These are phyloP conservation scores for Nepenthes gracilis DNA, from an alignment of 148 eudicot genomes.

Conservation along the genomic window DNA sequence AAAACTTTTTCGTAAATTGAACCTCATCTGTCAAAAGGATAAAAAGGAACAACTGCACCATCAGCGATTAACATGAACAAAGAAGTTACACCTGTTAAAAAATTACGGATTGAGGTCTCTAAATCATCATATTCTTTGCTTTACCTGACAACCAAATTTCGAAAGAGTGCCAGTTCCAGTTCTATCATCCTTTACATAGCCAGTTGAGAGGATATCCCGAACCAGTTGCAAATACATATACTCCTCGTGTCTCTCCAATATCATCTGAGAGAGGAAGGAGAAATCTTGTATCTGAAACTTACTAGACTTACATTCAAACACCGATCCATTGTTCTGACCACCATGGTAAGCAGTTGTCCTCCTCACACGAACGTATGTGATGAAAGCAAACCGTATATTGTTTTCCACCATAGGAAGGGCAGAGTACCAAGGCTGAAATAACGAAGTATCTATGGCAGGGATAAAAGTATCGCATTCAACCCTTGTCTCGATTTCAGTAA, in stretches of 20 bases:
- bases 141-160: slow-evolving; percentile 93
- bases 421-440: slow-evolving; percentile 82
- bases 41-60: neutral
- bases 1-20: slow-evolving; percentile 77
- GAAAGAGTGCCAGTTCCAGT: slow-evolving; percentile 91
- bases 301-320: slow-evolving; percentile 11
- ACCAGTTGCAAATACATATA: slow-evolving; percentile 53
- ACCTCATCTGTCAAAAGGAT: slow-evolving; percentile 60
- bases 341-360: slow-evolving; percentile 20
- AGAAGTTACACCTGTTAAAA: slow-evolving; percentile 1
- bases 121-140: neutral
- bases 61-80: neutral
- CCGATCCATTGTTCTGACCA: slow-evolving; percentile 20
- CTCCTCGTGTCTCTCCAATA: slow-evolving; percentile 84
- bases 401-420: slow-evolving; percentile 65
- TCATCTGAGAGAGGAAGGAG: slow-evolving; percentile 55
- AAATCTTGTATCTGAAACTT: slow-evolving; percentile 53
- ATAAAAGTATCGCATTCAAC: slow-evolving; percentile 90
- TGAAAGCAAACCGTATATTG: slow-evolving; percentile 44
- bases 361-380: slow-evolving; percentile 78
- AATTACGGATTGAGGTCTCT: neutral
- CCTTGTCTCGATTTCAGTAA: slow-evolving; percentile 60
- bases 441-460: slow-evolving; percentile 48
- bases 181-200: slow-evolving; percentile 66
- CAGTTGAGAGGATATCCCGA: slow-evolving; percentile 58